Evolutionary conservation across 129 eudicot genomes (phyloP).

Genomic region (carrot (Daucus carota)): DNA sequence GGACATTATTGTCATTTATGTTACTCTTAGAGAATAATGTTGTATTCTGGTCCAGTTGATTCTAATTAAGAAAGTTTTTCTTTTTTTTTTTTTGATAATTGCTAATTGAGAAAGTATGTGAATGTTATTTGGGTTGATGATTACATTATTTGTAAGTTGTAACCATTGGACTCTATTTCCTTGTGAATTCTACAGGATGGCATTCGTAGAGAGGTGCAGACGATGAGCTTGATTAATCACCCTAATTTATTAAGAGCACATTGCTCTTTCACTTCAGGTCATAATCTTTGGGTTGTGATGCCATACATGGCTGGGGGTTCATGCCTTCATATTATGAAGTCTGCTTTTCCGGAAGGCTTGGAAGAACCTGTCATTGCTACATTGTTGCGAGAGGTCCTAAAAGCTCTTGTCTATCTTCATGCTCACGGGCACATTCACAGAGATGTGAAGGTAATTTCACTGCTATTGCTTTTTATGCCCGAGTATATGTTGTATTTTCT

Average conservation of each 20-base stretch:
- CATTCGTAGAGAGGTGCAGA: conserved; percentile 92
- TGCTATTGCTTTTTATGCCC: conserved; percentile 1
- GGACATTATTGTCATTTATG: background rate
- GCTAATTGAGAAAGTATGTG: background rate
- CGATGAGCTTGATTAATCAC: conserved; percentile 80
- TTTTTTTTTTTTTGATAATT: no score
- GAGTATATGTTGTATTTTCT: background rate
- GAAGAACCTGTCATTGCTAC: conserved; percentile 94
- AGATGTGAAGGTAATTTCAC: conserved; percentile 76
- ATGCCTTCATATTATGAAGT: conserved; percentile 89
- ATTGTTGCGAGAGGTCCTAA: conserved; percentile 80
- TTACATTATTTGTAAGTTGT: background rate
- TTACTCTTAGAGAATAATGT: background rate
- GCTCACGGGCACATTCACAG: conserved; percentile 91
- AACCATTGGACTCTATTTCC: background rate
- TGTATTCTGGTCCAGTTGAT: background rate
- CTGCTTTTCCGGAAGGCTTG: conserved; percentile 85
- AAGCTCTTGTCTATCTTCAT: conserved; percentile 91
- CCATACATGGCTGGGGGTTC: conserved; percentile 98
- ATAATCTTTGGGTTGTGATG: conserved; percentile 94
- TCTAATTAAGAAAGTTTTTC: no score
- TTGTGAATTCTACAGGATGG: conserved; percentile 55
- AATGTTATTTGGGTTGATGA: background rate
- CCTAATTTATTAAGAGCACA: conserved; percentile 81
- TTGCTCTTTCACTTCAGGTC: conserved; percentile 85